Evolutionary conservation across 371 early-diverging fungal genomes (phyloP).

Genomic region (Mortierella sp.): DNA sequence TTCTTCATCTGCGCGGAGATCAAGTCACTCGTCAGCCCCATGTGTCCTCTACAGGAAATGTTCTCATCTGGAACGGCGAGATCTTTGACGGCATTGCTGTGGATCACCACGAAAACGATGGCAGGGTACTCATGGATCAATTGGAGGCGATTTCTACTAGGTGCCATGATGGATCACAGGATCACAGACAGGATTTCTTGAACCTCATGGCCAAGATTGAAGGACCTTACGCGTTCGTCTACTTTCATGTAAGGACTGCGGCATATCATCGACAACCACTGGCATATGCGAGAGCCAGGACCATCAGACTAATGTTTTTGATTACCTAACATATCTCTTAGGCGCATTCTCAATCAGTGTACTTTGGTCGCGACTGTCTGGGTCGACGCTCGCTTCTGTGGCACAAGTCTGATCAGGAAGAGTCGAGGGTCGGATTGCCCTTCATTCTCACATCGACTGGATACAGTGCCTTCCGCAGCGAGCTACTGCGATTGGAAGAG

Average conservation of each 20-base stretch:
- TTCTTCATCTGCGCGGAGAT: constrained; percentile 86
- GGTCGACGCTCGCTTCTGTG: constrained; percentile 88
- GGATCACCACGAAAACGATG: constrained; percentile 67
- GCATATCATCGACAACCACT: not conserved
- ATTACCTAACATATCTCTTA: constrained; percentile 22
- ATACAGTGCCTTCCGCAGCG: constrained; percentile 27
- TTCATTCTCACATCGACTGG: constrained; percentile 74
- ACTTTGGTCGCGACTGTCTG: constrained; percentile 87
- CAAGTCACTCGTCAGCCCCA: constrained; percentile 79
- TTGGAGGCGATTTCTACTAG: constrained; percentile 52
- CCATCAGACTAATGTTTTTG: constrained; percentile 5
- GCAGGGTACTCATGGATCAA: constrained; percentile 61
- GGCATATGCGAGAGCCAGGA: not conserved
- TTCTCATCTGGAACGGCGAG: constrained; percentile 89
- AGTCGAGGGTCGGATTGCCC: constrained; percentile 2
- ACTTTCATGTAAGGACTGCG: constrained; percentile 63
- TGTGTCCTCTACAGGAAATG: constrained; percentile 61
- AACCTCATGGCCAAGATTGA: constrained; percentile 67
- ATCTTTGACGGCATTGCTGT: constrained; percentile 81
- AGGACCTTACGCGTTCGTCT: constrained; percentile 87
- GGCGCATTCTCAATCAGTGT: constrained; percentile 65
- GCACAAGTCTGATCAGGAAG: constrained; percentile 53
- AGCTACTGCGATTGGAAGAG: constrained; percentile 68
- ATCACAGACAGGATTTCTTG: constrained; percentile 46
- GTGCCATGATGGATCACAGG: not conserved